These are phyloP conservation scores for Chytriomyces sp. DNA, from an alignment of 192 early-diverging fungal genomes.

Conservation along the genomic window DNA sequence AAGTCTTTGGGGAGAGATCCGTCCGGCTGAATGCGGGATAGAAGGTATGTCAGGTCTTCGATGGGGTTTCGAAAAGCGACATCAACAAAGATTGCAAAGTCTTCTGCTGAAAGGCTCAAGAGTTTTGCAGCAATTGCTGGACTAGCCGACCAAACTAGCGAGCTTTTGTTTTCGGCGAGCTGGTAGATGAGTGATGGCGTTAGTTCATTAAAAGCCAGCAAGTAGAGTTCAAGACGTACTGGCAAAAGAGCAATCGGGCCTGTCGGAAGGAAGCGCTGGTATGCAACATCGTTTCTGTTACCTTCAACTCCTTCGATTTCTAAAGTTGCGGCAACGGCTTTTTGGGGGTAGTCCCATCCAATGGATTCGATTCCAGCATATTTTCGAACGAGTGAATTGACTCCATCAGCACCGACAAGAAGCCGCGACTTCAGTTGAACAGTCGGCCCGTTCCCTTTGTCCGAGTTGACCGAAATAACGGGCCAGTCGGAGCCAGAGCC, in stretches of 20 bases:
- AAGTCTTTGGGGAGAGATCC: constrained; percentile 41
- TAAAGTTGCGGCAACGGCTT: constrained; percentile 88
- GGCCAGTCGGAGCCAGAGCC: constrained; percentile 73
- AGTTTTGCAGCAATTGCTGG: constrained; percentile 68
- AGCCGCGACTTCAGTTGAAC: constrained; percentile 69
- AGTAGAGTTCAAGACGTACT: constrained; percentile 48
- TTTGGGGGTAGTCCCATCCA: constrained; percentile 86
- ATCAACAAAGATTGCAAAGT: constrained; percentile 77
- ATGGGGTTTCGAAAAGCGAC: constrained; percentile 76
- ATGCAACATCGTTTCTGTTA: constrained; percentile 72
- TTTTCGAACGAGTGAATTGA: constrained; percentile 81
- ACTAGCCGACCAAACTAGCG: constrained; percentile 90
- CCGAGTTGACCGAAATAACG: constrained; percentile 61
- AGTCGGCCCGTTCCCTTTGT: constrained; percentile 43
- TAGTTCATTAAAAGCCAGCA: background rate
- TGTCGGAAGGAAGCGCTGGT: constrained; percentile 92
- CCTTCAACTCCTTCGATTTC: constrained; percentile 47
- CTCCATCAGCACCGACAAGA: constrained; percentile 92
- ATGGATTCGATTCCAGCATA: constrained; percentile 81
- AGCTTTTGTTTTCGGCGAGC: constrained; percentile 66
- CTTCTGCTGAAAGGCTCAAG: constrained; percentile 61
- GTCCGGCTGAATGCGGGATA: constrained; percentile 56
- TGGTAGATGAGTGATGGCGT: constrained; percentile 27
- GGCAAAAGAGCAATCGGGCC: constrained; percentile 94
- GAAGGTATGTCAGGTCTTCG: constrained; percentile 77